These are phyloP conservation scores for Neodidymelliopsis sp. DNA, from an alignment of 2,329 filamentous ascomycete genomes.

Conservation along the genomic window DNA sequence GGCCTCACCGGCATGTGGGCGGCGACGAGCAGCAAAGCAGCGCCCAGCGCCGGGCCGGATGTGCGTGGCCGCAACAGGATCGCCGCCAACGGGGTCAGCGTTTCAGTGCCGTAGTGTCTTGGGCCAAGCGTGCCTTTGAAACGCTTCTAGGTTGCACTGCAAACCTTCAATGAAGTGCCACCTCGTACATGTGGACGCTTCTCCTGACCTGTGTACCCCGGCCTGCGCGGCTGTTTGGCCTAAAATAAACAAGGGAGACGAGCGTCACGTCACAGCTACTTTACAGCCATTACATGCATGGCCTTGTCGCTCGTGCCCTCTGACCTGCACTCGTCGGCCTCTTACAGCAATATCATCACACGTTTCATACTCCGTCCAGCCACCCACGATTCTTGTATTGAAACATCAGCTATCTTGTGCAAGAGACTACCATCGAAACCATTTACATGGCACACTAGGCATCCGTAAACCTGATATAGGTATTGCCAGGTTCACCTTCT, in stretches of 20 bases:
- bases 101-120: slow-evolving; percentile 37
- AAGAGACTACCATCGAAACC: too few relatives aligned
- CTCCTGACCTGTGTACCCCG: slow-evolving; percentile 5
- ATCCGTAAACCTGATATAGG: too few relatives aligned
- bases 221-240: slow-evolving; percentile 4
- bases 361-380: slow-evolving; percentile 11
- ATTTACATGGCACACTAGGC: too few relatives aligned
- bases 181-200: slow-evolving; percentile 6
- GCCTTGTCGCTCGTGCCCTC: slow-evolving; percentile 9
- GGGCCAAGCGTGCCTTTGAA: slow-evolving; percentile 36
- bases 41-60: slow-evolving; percentile 10
- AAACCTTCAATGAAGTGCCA: slow-evolving; percentile 20
- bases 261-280: background rate
- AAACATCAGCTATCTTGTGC: too few relatives aligned
- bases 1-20: slow-evolving; percentile 9
- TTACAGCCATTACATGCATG: slow-evolving; percentile 1
- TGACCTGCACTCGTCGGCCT: slow-evolving; percentile 6
- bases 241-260: background rate
- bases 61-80: slow-evolving; percentile 11
- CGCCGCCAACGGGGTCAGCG: slow-evolving; percentile 23
- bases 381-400: too few relatives aligned
- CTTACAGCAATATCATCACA: slow-evolving; percentile 7
- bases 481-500: too few relatives aligned
- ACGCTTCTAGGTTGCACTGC: slow-evolving; percentile 25
- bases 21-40: slow-evolving; percentile 11